Evolutionary conservation across 345 rosid species (phyloP), one percentile per base, ranked within the genome.

Genomic region (Eucalyptus urophylla): DNA sequence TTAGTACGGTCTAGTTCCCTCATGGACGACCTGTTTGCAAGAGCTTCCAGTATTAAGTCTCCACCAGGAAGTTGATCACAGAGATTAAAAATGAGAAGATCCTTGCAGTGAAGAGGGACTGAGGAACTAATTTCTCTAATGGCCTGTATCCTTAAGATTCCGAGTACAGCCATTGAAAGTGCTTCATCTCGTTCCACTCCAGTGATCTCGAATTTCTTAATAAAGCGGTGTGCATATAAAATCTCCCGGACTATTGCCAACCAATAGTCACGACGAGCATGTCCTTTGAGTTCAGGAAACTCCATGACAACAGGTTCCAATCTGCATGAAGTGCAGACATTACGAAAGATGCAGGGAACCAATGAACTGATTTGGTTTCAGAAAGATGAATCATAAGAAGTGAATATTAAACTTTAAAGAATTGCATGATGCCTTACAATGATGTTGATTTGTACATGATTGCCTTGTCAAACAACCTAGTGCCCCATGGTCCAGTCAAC

Each of bases 41-140:
- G 97, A 83, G 98, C 95, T 90, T 98, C 97, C 65, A 98, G 95
- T 89, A 97, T 94, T 90, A 96, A 89, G 93, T 98, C 99, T 54
- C 99, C 99, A 88, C 99, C 99, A 16, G 99, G 99, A 92, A 98
- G 96, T 90, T 95, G 97, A 92, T 98, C 98, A 81, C 99, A 96
- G 69, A 97, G 97, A 92, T 94, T 98, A 90, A 98, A 98, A 90
- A 95, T 94, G 88, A 98, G 98, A 91, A 98, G 95, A 89, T 91
- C 86, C 87, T 96, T 97, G 80, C 76, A 92, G 22, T 67, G 90
- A 72, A 92, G 85, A 58, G 95, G 86, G 50, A 86, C 92, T 65
- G 90, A 88, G 88, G 94, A 91, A 89, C 90, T 90, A 88, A 95
- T 92, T 76, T 98, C 99, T 91, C 94, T 96, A 90, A 97, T 88